Percentiles rank a stretch among this genome's conserved stretches.
Evolutionary conservation across 2,329 filamentous ascomycete species (phyloP).

Genomic region (Paecilomyces fulvus): DNA sequence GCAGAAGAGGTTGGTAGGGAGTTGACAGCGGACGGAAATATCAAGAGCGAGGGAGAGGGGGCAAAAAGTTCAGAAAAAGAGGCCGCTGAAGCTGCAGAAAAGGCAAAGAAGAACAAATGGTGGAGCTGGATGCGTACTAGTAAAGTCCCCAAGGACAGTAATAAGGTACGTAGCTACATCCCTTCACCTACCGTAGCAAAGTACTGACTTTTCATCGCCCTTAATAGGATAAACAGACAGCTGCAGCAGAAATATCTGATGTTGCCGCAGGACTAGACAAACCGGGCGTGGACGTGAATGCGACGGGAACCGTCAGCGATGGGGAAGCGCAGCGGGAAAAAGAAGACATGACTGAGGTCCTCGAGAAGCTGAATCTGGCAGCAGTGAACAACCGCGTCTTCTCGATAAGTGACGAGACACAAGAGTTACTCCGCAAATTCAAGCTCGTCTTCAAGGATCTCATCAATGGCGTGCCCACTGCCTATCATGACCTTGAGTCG

Average conservation of each 20-base stretch:
- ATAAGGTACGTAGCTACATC: slow-evolving; percentile 18
- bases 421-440: slow-evolving; percentile 74
- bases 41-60: slow-evolving; percentile 16
- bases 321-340: slow-evolving; percentile 50
- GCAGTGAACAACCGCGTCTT: slow-evolving; percentile 81
- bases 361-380: slow-evolving; percentile 76
- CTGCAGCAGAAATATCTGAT: slow-evolving; percentile 18
- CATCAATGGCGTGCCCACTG: slow-evolving; percentile 84
- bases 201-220: neutral
- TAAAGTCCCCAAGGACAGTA: slow-evolving; percentile 19
- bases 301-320: slow-evolving; percentile 28
- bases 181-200: neutral
- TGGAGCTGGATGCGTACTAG: slow-evolving; percentile 22
- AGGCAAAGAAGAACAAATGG: slow-evolving; percentile 4
- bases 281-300: slow-evolving; percentile 19
- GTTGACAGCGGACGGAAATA: slow-evolving; percentile 24
- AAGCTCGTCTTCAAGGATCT: slow-evolving; percentile 87
- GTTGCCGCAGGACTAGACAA: slow-evolving; percentile 19
- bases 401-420: slow-evolving; percentile 72
- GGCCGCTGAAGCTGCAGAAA: neutral
- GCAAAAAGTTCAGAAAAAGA: neutral
- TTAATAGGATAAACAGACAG: slow-evolving; percentile 15
- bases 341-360: slow-evolving; percentile 66
- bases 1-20: slow-evolving; percentile 30
- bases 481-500: slow-evolving; percentile 78